Percentiles rank a stretch among this genome's conserved stretches.
Conservation (phyloP, 768 basidiomycete genomes). For the Macrolepiota fuliginosa region DNA sequence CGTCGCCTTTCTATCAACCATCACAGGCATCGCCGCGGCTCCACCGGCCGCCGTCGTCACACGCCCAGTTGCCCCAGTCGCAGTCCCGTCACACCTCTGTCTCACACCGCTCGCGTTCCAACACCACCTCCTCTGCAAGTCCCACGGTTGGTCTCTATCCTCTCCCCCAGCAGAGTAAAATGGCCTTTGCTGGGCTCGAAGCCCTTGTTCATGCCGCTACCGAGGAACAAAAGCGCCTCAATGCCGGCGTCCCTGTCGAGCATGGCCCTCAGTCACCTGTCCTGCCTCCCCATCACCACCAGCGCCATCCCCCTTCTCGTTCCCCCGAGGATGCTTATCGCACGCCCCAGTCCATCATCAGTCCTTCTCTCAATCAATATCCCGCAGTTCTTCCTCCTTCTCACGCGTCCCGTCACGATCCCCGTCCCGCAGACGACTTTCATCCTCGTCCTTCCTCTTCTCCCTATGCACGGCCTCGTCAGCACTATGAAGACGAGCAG, state of each 20-base stretch:
- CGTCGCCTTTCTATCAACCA: constrained; percentile 14
- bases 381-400: constrained; percentile 6
- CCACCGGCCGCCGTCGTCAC: constrained; percentile 15
- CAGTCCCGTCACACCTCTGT: constrained; percentile 15
- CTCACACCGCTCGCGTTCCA: constrained; percentile 15
- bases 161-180: constrained; percentile 22
- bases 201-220: constrained; percentile 72
- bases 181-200: constrained; percentile 41
- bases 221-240: constrained; percentile 58
- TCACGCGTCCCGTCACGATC: constrained; percentile 4
- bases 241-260: constrained; percentile 20
- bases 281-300: not conserved
- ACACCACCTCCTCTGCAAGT: constrained; percentile 13
- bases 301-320: constrained; percentile 3
- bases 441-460: constrained; percentile 5
- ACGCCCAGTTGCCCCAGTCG: constrained; percentile 2
- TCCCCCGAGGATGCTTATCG: constrained; percentile 14
- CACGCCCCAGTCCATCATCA: constrained; percentile 1
- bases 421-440: not conserved
- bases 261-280: constrained; percentile 13
- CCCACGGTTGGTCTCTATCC: constrained; percentile 11
- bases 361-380: constrained; percentile 3
- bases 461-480: constrained; percentile 9
- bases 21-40: constrained; percentile 14
- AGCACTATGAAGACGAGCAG: constrained; percentile 15